Percentiles rank a stretch among this genome's conserved stretches.
These are phyloP conservation scores for Polytrichum commune DNA, from an alignment of 225 moss, liverwort and hornwort genomes.

Conservation along the genomic window DNA sequence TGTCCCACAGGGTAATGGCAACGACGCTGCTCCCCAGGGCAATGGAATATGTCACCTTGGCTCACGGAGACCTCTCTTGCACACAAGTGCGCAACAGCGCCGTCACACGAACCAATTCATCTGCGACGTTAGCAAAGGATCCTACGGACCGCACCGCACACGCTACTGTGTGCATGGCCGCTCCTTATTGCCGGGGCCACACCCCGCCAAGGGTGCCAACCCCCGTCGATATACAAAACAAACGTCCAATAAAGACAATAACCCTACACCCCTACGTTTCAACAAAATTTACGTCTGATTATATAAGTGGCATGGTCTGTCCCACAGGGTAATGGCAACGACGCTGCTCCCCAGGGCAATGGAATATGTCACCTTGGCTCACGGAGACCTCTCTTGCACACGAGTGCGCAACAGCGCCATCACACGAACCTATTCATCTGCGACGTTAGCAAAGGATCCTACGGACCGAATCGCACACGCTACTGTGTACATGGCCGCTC, in stretches of 20 bases:
- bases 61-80: neutral
- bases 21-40: slow-evolving; percentile 48
- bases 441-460: too few species aligned
- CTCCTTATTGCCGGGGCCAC: slow-evolving; percentile 17
- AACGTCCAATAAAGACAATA: slow-evolving; percentile 41
- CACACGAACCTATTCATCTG: too few species aligned
- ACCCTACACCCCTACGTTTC: slow-evolving; percentile 45
- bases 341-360: slow-evolving; percentile 53
- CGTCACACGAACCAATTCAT: too few species aligned
- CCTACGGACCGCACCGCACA: too few species aligned
- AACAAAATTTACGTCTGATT: too few species aligned
- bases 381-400: neutral
- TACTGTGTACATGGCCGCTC: slow-evolving; percentile 23
- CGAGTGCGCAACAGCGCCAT: too few species aligned
- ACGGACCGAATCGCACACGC: too few species aligned
- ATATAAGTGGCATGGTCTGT: slow-evolving; percentile 63
- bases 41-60: slow-evolving; percentile 37
- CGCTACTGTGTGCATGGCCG: slow-evolving; percentile 13
- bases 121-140: too few species aligned
- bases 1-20: slow-evolving; percentile 43
- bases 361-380: slow-evolving; percentile 27
- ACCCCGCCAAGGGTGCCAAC: too few species aligned
- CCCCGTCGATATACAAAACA: too few species aligned
- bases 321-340: slow-evolving; percentile 40
- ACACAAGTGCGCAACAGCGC: too few species aligned